phyloP scores from a whole-genome alignment of 768 basidiomycete species.

The Boletus bicolor region DNA sequence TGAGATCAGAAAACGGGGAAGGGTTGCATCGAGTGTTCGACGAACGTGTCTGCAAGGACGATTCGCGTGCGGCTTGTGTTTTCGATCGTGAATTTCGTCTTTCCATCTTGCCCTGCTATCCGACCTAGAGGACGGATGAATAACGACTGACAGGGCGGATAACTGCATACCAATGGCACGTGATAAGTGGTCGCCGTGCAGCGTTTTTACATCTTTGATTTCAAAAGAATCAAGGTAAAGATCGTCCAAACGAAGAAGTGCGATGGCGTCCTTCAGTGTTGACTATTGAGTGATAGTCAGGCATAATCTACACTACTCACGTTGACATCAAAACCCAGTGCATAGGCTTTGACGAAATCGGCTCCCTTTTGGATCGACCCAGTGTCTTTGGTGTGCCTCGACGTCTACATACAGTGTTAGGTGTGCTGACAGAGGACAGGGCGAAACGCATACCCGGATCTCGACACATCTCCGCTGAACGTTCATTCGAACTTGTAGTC shows the following conservation, averaged over 20 bases:
- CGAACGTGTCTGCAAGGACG: constrained; percentile 94
- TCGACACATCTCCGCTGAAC: constrained; percentile 86
- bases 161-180: constrained; percentile 81
- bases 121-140: constrained; percentile 54
- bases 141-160: not conserved
- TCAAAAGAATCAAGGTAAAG: constrained; percentile 98
- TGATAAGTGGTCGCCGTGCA: constrained; percentile 97
- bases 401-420: constrained; percentile 56
- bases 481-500: constrained; percentile 97
- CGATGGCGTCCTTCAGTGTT: constrained; percentile 78
- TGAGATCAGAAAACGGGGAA: constrained; percentile 5
- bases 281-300: not conserved
- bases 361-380: constrained; percentile 95
- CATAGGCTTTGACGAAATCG: constrained; percentile 94
- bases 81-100: constrained; percentile 98
- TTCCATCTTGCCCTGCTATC: constrained; percentile 97
- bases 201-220: constrained; percentile 97
- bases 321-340: constrained; percentile 93
- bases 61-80: constrained; percentile 97
- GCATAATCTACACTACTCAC: constrained; percentile 41
- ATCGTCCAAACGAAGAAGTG: constrained; percentile 91
- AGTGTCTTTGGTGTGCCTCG: constrained; percentile 89
- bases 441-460: constrained; percentile 65
- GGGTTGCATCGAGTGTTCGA: constrained; percentile 13
- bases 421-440: not conserved